phyloP scores from a whole-genome alignment of 2,329 filamentous ascomycete species.

The Blastomyces parvus region DNA sequence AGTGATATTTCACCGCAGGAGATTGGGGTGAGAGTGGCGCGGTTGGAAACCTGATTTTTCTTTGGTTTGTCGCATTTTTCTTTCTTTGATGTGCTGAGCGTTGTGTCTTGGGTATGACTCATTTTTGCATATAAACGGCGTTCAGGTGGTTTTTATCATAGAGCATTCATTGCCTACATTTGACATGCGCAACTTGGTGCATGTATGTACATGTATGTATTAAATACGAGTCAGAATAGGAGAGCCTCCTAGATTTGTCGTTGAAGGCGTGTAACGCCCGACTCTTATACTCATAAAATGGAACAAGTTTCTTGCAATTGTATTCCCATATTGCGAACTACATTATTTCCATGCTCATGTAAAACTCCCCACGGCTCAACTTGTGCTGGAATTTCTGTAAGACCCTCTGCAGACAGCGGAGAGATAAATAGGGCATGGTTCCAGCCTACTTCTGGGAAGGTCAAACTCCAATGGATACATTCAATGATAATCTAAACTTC shows the following conservation, averaged over 20 bases:
- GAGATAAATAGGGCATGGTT: not conserved
- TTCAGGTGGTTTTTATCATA: not conserved
- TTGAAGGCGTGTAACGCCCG: not conserved
- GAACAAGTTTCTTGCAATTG: not conserved
- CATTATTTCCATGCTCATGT: not conserved
- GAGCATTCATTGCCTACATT: not conserved
- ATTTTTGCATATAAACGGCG: not conserved
- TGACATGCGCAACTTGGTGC: not conserved
- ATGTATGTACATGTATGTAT: not conserved
- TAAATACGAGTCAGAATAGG: not conserved
- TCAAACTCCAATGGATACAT: not conserved
- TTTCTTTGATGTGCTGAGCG: not conserved
- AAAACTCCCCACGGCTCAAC: not conserved
- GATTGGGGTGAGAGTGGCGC: conserved; percentile 25
- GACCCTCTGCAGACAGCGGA: not conserved
- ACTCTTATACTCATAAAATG: too few species aligned
- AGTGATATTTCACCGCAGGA: conserved; percentile 29
- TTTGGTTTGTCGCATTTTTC: not conserved
- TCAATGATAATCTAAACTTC: not conserved
- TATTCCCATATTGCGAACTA: not conserved
- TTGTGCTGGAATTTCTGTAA: not conserved
- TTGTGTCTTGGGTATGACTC: not conserved
- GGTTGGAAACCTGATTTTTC: conserved; percentile 10
- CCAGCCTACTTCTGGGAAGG: not conserved
- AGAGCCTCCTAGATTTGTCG: not conserved